These are phyloP conservation scores for Tetrapyrgos nigripes DNA, from an alignment of 1,284 basidiomycete genomes.

Conservation along the genomic window DNA sequence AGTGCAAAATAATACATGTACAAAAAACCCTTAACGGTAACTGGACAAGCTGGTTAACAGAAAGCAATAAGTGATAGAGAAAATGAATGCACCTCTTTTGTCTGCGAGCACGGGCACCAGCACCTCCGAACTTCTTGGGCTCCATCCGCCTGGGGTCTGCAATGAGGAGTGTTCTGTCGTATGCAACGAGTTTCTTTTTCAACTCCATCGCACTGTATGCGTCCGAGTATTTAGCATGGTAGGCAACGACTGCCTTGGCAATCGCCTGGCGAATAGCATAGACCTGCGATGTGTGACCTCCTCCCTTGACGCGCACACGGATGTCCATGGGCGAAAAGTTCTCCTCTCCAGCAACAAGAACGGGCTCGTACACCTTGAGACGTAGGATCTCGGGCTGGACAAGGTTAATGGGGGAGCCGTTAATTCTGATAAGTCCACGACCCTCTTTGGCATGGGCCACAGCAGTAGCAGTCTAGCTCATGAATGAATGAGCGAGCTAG, in stretches of 20 bases:
- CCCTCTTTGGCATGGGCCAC: slow-evolving; percentile 97
- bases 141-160: slow-evolving; percentile 99
- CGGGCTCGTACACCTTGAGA: slow-evolving; percentile 97
- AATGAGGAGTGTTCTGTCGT: slow-evolving; percentile 95
- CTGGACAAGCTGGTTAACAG: slow-evolving; percentile 45
- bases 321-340: slow-evolving; percentile 90
- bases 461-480: slow-evolving; percentile 87
- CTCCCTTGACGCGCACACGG: slow-evolving; percentile 98
- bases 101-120: slow-evolving; percentile 94
- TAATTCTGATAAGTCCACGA: slow-evolving; percentile 96
- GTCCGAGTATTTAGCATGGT: slow-evolving; percentile 99
- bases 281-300: slow-evolving; percentile 99
- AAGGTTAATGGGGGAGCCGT: slow-evolving; percentile 96
- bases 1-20: slow-evolving; percentile 45
- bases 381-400: slow-evolving; percentile 95
- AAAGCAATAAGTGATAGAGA: slow-evolving; percentile 12
- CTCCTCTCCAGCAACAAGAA: slow-evolving; percentile 90
- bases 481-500: slow-evolving; percentile 4
- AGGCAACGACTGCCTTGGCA: slow-evolving; percentile 97
- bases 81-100: slow-evolving; percentile 80
- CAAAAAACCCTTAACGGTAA: slow-evolving; percentile 79
- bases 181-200: slow-evolving; percentile 95
- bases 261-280: slow-evolving; percentile 99
- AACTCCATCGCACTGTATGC: slow-evolving; percentile 96
- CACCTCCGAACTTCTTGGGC: slow-evolving; percentile 99